Evolutionary conservation across 2,329 filamentous ascomycete genomes (phyloP).

Genomic region (Emergomyces orientalis): DNA sequence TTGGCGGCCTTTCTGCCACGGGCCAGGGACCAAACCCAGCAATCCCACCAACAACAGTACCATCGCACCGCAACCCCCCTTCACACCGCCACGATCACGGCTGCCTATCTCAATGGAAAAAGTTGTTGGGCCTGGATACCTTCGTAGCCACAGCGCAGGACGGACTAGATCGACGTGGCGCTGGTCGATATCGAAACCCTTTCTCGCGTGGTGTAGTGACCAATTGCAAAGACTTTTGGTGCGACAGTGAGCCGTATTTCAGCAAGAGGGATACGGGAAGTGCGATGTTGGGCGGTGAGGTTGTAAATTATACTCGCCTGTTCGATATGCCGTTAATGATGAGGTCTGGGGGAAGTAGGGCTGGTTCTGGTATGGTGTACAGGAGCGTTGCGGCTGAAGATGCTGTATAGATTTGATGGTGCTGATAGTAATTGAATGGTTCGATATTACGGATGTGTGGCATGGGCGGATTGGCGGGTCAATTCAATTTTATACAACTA

Average conservation of each 20-base stretch:
- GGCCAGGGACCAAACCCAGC: constrained; percentile 56
- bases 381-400: constrained; percentile 46
- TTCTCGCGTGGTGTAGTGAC: constrained; percentile 74
- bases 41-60: constrained; percentile 32
- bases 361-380: constrained; percentile 42
- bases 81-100: constrained; percentile 46
- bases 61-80: constrained; percentile 39
- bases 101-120: constrained; percentile 69
- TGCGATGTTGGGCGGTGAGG: constrained; percentile 66
- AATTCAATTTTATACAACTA: background rate
- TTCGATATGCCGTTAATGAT: constrained; percentile 75
- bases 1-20: constrained; percentile 58
- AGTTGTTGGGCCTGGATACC: constrained; percentile 79
- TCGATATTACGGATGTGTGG: background rate
- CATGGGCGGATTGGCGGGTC: background rate
- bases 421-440: constrained; percentile 8
- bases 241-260: constrained; percentile 75
- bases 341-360: constrained; percentile 35
- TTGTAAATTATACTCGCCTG: constrained; percentile 77
- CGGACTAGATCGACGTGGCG: constrained; percentile 47
- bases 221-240: constrained; percentile 97
- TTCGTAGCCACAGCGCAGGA: constrained; percentile 85
- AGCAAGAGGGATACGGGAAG: constrained; percentile 62
- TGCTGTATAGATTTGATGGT: constrained; percentile 9
- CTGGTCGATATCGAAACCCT: constrained; percentile 59